A percentile compares a stretch with the other conserved stretches of the same genome.
These are phyloP conservation scores for Ananas comosus DNA, from an alignment of 176 grass and related monocot genomes.

Conservation along the genomic window DNA sequence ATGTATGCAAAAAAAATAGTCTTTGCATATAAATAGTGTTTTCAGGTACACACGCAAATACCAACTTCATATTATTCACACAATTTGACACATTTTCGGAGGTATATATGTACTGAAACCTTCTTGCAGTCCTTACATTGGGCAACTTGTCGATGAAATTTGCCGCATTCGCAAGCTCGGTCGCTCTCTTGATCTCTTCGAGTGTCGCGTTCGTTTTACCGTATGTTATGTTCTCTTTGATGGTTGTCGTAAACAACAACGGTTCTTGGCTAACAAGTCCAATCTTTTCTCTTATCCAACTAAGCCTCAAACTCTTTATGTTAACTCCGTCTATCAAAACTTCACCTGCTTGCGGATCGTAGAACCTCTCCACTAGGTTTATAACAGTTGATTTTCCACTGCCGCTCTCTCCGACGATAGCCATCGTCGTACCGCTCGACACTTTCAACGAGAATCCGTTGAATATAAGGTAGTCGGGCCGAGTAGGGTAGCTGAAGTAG, in stretches of 20 bases:
- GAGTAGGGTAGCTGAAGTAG: constrained; percentile 75
- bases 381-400: constrained; percentile 88
- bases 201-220: constrained; percentile 71
- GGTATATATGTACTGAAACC: not conserved
- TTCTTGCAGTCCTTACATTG: constrained; percentile 25
- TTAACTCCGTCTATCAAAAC: constrained; percentile 77
- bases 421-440: constrained; percentile 58
- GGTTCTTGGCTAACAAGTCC: constrained; percentile 93
- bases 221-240: constrained; percentile 77
- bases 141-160: constrained; percentile 89
- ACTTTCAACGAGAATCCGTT: constrained; percentile 67
- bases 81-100: not conserved
- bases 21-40: too few species aligned
- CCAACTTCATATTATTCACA: too few species aligned
- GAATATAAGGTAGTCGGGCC: constrained; percentile 67
- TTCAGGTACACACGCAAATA: not conserved
- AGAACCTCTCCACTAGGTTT: constrained; percentile 71
- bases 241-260: constrained; percentile 70
- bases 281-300: constrained; percentile 68
- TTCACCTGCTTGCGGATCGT: constrained; percentile 74
- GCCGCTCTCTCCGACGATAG: constrained; percentile 91
- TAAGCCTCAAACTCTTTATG: constrained; percentile 56
- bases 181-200: constrained; percentile 67
- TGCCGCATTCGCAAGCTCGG: constrained; percentile 71
- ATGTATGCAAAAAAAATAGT: too few species aligned